Base-by-base conservation (phyloP, 352 stramenopile genomes). In the Phytophthora palmivora region DNA sequence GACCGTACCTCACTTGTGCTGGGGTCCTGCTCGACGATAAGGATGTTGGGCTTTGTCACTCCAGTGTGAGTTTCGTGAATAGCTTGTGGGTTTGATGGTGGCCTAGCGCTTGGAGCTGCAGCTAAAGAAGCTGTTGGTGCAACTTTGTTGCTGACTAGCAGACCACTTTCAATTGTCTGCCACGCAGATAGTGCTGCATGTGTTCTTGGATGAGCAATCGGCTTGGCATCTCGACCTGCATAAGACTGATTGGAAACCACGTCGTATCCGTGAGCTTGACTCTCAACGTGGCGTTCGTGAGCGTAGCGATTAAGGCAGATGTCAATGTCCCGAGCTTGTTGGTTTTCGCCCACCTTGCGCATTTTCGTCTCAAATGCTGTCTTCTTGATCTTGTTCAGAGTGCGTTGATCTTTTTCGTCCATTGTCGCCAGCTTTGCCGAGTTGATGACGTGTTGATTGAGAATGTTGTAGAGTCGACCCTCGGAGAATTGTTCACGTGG, bases 401-500 rank as follows among this genome's bases (percentile, higher is more conserved):
- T 55, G 3, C 78, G 67, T 37, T 79, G 65, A 12, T 76, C 76
- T 10, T 78, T 71, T 22, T 82, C 77, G 10, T 70, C 73, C 51
- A 78, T 74, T 2, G 50, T 66, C 2, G 48, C 21, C 21, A 88
- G 63, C 45, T 87, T 84, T 2, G 64, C 54, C 0, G 68, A n/a
- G 30, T 87, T 87, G 38, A 89, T 71, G 26, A 91, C 65, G 6
- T 55, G 51, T 43, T 94, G 84, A 37, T 86, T 92, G 24, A 95
- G 52, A 30, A 95, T 91, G 28, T 95, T 88, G 69, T 92, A 94
- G 16, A 88, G 46, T n/a, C 74, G 68, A 8, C 83, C 81, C 33
- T 91, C 87, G 0, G 74, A 82, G 21, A 87, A 90, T 30, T 89
- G 84, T 32, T 89, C 73, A 4, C 76, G 70, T 1, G 84, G 78